A percentile compares a stretch with the other conserved stretches of the same genome.
Evolutionary conservation across 345 rosid species (phyloP).

Genomic region (Syzygium oleosum): DNA sequence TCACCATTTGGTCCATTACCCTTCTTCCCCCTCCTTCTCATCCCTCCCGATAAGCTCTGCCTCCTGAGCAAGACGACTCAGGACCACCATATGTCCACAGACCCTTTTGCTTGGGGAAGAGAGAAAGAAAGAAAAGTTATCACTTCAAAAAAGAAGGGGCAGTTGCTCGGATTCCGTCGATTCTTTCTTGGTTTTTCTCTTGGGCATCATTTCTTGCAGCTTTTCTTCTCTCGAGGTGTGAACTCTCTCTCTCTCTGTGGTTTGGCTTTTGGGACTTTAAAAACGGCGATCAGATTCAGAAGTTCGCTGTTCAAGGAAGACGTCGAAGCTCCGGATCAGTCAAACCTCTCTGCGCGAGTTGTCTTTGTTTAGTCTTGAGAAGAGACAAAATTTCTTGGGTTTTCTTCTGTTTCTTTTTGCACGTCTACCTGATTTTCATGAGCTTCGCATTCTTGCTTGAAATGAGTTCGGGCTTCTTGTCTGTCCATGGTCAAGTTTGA

Average conservation of each 20-base stretch:
- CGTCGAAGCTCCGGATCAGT: not conserved
- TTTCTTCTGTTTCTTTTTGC: not conserved
- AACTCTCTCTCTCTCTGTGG: not conserved
- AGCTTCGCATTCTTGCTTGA: not conserved
- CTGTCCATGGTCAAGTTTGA: not conserved
- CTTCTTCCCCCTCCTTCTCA: not conserved
- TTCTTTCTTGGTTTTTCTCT: not conserved
- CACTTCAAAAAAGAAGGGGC: not conserved
- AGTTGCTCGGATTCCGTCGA: not conserved
- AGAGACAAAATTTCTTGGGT: not conserved
- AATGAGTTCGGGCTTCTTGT: not conserved
- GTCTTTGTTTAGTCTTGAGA: not conserved
- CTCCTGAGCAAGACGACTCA: not conserved
- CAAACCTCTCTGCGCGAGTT: not conserved
- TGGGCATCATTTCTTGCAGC: not conserved
- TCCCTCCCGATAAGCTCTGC: not conserved
- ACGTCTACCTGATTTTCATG: not conserved
- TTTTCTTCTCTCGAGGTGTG: not conserved
- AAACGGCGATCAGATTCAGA: not conserved
- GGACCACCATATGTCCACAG: not conserved
- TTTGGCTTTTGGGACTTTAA: not conserved
- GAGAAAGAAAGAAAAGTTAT: not conserved
- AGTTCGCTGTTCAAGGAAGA: not conserved
- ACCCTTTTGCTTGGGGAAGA: not conserved
- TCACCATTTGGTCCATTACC: too few relatives aligned